Percentiles rank a stretch among this genome's conserved stretches.
Conservation (phyloP, 306 rosid genomes). For the Elaeagnus macrophylla region DNA sequence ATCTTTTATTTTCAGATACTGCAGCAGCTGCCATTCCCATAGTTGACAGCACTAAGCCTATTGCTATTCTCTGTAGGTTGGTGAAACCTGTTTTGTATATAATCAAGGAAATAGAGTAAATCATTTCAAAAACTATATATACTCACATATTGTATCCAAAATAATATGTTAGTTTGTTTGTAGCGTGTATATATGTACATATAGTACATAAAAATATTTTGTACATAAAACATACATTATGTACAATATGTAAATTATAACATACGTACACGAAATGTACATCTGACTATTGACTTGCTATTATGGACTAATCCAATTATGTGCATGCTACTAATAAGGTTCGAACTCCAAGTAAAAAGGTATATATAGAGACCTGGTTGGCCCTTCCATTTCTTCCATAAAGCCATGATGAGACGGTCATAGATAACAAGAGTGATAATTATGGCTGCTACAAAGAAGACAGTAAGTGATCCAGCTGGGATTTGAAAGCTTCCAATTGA, state of each 20-base stretch:
- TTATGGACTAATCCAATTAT: too few relatives aligned
- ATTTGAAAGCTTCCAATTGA: constrained; percentile 53
- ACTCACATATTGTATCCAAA: too few relatives aligned
- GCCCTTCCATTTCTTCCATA: constrained; percentile 69
- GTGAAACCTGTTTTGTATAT: constrained; percentile 49
- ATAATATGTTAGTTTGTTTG: too few relatives aligned
- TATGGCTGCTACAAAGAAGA: constrained; percentile 75
- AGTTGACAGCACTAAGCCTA: constrained; percentile 58
- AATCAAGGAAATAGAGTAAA: neutral
- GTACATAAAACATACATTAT: too few relatives aligned
- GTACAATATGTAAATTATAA: too few relatives aligned
- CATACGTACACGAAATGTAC: too few relatives aligned
- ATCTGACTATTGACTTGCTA: too few relatives aligned
- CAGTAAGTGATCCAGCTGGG: constrained; percentile 89
- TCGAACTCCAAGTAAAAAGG: too few relatives aligned
- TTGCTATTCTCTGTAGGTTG: constrained; percentile 67
- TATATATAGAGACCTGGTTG: constrained; percentile 48
- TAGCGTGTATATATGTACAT: too few relatives aligned
- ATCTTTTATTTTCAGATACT: constrained; percentile 46
- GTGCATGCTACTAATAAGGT: too few relatives aligned
- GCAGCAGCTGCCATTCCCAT: constrained; percentile 71
- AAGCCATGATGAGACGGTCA: constrained; percentile 79
- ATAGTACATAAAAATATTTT: too few relatives aligned
- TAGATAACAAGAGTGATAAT: constrained; percentile 54
- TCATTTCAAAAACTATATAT: neutral